Base-by-base conservation (phyloP, 2,329 filamentous ascomycete genomes). In the Phoma sp. region DNA sequence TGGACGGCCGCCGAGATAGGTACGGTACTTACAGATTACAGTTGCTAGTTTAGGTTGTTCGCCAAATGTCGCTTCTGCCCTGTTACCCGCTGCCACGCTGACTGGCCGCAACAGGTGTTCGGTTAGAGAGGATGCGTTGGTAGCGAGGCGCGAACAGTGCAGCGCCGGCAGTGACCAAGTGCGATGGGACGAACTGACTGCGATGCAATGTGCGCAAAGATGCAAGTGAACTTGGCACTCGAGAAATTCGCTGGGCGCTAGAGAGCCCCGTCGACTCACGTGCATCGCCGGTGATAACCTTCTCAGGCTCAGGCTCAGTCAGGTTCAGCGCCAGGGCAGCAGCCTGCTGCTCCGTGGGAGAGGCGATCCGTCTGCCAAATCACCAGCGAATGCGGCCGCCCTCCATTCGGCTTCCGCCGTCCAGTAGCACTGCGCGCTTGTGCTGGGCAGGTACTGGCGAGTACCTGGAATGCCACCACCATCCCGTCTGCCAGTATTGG, bases 61-160 rank as follows among this genome's bases (percentile, higher is more conserved):
- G 50, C 50, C 44, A 53, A 53, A 53, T 39, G 18, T 62, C 61
- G 61, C 61, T 64, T 60, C 55, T 36, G 51, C 51, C 44, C 49
- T 52, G 51, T 14, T 39, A 42, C 51, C 55, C 55, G 55, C 50
- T 58, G 51, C 50, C 50, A 57, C 49, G 49, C 47, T 47, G 38
- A 50, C 36, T 44, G 45, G 44, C 38, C 41, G 52, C 47, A 43
- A 49, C 42, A 37, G 42, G 35, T 42, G 40, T 53, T 52, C 52
- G 52, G 41, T 56, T 52, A 51, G 35, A 44, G 23, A 37, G 44
- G 41, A 51, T 44, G 49, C 57, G 55, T 41, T 50, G 43, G 47
- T 47, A 42, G 33, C 52, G 47, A 56, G 33, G 13, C 43, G 50
- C 50, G 50, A 38, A 49, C 47, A 48, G 25, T 45, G 46, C 55